phyloP scores from a whole-genome alignment of 2,329 filamentous ascomycete genomes.

The Colletotrichum zoysiae region DNA sequence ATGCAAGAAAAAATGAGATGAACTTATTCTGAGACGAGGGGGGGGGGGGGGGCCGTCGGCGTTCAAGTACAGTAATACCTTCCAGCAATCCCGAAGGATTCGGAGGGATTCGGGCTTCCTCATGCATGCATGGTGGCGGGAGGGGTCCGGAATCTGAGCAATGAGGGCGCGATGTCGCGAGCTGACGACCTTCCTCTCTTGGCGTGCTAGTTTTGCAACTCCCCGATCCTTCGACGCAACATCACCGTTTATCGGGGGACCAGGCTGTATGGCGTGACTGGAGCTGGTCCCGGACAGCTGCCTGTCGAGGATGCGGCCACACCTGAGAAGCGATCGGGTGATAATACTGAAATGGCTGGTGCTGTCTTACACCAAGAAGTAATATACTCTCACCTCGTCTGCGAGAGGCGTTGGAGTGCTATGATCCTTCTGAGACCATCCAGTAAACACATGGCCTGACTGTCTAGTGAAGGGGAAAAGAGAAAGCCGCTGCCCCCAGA shows the following conservation, averaged over 20 bases:
- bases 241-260: not conserved
- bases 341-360: not conserved
- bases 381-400: not conserved
- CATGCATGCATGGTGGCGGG: constrained; percentile 11
- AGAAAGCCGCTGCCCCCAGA: not conserved
- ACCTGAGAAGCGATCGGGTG: not conserved
- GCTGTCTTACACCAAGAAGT: no score
- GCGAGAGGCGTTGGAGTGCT: not conserved
- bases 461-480: not conserved
- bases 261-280: not conserved
- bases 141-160: no score
- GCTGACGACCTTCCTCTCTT: constrained; percentile 29
- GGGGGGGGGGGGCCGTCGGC: not conserved
- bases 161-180: not conserved
- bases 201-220: not conserved
- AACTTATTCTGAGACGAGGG: not conserved
- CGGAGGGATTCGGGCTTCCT: not conserved
- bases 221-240: not conserved
- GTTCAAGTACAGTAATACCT: not conserved
- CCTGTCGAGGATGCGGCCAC: not conserved
- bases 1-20: not conserved
- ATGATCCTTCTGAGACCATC: not conserved
- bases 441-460: accelerated
- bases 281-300: not conserved
- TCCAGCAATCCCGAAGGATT: constrained; percentile 7